Evolutionary conservation across 2,329 filamentous ascomycete genomes (phyloP), one percentile per base, ranked within the genome.

Genomic region (Parastagonospora avenae): DNA sequence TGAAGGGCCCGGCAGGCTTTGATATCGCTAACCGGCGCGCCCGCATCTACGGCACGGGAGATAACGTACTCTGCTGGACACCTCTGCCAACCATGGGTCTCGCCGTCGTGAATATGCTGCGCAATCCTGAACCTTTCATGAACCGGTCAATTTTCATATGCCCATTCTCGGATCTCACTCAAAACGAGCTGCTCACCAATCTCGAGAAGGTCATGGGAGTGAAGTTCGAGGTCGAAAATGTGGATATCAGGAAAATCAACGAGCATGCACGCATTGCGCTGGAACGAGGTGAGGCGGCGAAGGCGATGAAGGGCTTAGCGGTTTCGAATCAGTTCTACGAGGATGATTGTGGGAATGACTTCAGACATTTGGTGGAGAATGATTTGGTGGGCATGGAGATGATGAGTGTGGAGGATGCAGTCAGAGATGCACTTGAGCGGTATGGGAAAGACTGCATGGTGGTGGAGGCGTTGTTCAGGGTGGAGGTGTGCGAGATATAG

Each of bases 1-100:
- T 67, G 57, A 69, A 70, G 54, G 71, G 71, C 0, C 68, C 65
- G 1, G 72, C 70, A 4, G 72, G 71, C 14, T 69, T 74, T 46
- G 62, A 72, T 31, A 55, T 73, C 15, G 44, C 55, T 4, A 64
- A 61, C 9, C 54, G 52, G 9, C 56, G 50, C 19, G 69, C 69
- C 2, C 59, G 70, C n/a, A 71, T 74, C 49, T 73, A 74, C 43
- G 71, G 68, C 24, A 63, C 64, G 0, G 70, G 71, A 2, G 50
- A 64, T 6, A 69, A 68, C 14, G 49, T 42, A 0, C 45, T 68
- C 0, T 67, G 55, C 43, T 74, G 70, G 71, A 74, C 71, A 2
- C 69, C 71, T 0, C 56, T 68, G 12, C 50, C 52, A 1, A 52
- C 46, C 10, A 68, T 74, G 12, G 69, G 54, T 1, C 46, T 52